Conservation (phyloP, 352 stramenopile species). For the Aphanomyces invadans region DNA sequence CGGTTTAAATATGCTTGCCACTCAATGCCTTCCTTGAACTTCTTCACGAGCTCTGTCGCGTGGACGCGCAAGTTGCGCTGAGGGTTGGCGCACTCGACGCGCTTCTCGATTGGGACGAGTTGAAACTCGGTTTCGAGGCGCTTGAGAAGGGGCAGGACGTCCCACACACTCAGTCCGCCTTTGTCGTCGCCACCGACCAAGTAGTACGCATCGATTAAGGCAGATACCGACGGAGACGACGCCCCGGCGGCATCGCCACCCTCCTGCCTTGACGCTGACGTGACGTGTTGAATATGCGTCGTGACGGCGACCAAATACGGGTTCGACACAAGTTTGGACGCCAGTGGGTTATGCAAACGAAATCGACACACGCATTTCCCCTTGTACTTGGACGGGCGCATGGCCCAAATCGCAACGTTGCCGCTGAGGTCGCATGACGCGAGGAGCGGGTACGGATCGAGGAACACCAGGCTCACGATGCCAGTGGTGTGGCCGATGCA, state of each 20-base stretch:
- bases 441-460: constrained; percentile 66
- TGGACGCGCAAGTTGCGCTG: constrained; percentile 68
- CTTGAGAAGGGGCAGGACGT: constrained; percentile 50
- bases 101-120: constrained; percentile 39
- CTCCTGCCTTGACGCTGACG: too few relatives aligned
- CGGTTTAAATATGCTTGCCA: constrained; percentile 44
- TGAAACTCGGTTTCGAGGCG: constrained; percentile 44
- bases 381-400: constrained; percentile 54
- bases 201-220: constrained; percentile 35
- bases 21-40: constrained; percentile 53
- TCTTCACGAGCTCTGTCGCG: constrained; percentile 55
- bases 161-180: constrained; percentile 62
- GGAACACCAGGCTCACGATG: constrained; percentile 53
- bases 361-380: constrained; percentile 72
- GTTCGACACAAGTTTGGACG: constrained; percentile 6
- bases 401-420: constrained; percentile 71
- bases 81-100: constrained; percentile 61
- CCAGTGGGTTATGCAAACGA: constrained; percentile 38
- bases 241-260: too few relatives aligned
- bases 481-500: constrained; percentile 67
- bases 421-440: constrained; percentile 57
- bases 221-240: not conserved
- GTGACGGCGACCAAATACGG: not conserved
- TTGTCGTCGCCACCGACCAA: constrained; percentile 74
- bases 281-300: constrained; percentile 17